A percentile compares a stretch with the other conserved stretches of the same genome.
Evolutionary conservation across 2,329 filamentous ascomycete species (phyloP).

Genomic region (Byssochlamys sp.): DNA sequence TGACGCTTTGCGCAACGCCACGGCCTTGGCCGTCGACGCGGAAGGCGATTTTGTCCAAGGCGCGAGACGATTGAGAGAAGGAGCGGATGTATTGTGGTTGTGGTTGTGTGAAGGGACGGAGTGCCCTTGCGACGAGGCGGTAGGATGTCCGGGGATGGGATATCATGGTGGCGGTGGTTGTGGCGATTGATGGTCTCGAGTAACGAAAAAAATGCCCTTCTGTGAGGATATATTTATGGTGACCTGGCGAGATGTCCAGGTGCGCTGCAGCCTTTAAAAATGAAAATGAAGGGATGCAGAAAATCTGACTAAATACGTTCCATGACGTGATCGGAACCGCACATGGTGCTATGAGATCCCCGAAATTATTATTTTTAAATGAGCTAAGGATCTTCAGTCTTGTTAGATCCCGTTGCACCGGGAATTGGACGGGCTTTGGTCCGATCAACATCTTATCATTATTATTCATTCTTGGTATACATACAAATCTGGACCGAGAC

Average conservation of each 20-base stretch:
- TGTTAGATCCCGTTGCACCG: neutral
- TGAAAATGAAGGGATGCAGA: neutral
- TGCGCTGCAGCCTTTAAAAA: neutral
- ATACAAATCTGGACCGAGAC: too few relatives aligned
- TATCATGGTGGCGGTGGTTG: neutral
- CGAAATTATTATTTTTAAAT: too few relatives aligned
- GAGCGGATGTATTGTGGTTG: neutral
- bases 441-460: too few relatives aligned
- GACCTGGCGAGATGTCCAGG: neutral
- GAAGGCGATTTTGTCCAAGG: slow-evolving; percentile 9
- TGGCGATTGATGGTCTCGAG: neutral
- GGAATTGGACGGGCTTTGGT: neutral
- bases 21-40: slow-evolving; percentile 13
- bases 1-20: slow-evolving; percentile 14
- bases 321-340: neutral
- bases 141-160: neutral
- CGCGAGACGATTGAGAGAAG: neutral
- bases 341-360: neutral
- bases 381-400: too few relatives aligned
- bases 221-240: too few relatives aligned
- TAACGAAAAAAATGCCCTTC: neutral
- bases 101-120: neutral
- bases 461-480: too few relatives aligned
- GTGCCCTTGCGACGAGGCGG: neutral
- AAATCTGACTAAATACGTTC: neutral